Evolutionary conservation across 2,329 filamentous ascomycete species (phyloP), one percentile per base, ranked within the genome.

Genomic region (Aureobasidium zeae): DNA sequence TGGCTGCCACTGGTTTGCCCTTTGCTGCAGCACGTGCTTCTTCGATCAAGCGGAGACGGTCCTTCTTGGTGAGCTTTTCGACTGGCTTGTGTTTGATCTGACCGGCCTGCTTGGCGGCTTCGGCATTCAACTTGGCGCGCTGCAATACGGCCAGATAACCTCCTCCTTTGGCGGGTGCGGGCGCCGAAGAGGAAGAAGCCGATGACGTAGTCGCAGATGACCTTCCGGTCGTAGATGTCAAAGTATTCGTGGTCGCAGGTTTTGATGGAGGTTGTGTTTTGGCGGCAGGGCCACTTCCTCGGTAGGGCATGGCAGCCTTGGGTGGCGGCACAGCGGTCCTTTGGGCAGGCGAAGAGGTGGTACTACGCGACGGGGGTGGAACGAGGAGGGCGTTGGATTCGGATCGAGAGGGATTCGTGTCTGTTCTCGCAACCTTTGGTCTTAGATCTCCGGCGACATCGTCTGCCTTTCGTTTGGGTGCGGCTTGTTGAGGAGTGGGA

Each of bases 71-170:
- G n/a, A 72, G 62, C 55, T 78, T 81, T 52, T 83, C 81, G 2
- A 79, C 73, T 15, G 79, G 71, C 58, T 86, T 86, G 61, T 86
- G 81, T 57, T 85, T 82, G 52, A 86, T 84, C 53, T 77, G 78
- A 44, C 81, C 81, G 70, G 44, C 61, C 52, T 73, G 73, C 66
- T 76, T 73, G 29, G 65, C 68, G 28, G 65, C 65, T 50, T 66
- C 69, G 54, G 83, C 76, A 10, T 76, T 79, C 48, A 76, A 76
- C 55, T 83, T 78, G 22, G 77, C 84, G 52, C 81, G 73, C 44
- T 80, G 80, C 63, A 88, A 71, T 48, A 86, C 81, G 55, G 86
- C 82, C 26, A 79, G 76, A 58, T 78, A 88, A 2, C 81, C 79
- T 56, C 82, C 84, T 56, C 82, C 84, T 61, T 86, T 86, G 1